Evolutionary conservation across 2,329 filamentous ascomycete genomes (phyloP).

Genomic region (Sporothrix dimorphospora): DNA sequence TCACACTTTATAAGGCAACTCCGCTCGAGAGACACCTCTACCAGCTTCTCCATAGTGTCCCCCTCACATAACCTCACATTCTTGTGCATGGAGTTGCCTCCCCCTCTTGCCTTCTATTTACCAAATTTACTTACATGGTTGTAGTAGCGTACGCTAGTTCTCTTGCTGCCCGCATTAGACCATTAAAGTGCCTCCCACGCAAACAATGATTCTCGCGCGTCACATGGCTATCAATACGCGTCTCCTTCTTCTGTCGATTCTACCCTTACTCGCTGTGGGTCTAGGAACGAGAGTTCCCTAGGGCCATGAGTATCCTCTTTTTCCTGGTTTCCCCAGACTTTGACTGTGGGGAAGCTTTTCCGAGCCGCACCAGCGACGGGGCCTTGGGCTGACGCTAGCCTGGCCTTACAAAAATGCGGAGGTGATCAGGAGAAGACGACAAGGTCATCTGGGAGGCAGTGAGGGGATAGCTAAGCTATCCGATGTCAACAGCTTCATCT

Average conservation of each 20-base stretch:
- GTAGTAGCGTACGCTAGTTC: not conserved
- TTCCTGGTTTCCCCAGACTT: not conserved
- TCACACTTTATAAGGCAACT: not conserved
- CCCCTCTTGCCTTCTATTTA: not conserved
- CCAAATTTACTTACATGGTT: not conserved
- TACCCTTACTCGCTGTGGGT: not conserved
- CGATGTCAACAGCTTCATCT: not conserved
- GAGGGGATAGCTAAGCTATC: not conserved
- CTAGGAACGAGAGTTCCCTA: constrained; percentile 2
- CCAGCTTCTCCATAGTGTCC: not conserved
- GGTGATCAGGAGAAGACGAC: not conserved
- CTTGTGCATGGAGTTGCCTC: not conserved
- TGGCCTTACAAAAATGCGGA: not conserved
- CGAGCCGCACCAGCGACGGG: not conserved
- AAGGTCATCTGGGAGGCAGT: not conserved
- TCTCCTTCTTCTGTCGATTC: not conserved
- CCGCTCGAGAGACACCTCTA: not conserved
- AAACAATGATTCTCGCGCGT: not conserved
- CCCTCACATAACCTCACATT: not conserved
- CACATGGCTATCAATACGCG: constrained; percentile 1
- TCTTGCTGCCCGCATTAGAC: not conserved
- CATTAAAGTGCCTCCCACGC: not conserved
- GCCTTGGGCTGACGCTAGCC: not conserved
- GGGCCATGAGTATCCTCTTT: not conserved
- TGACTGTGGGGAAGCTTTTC: not conserved